Evolutionary conservation across 331 rosid species (phyloP).

Genomic region (Acacia concinna): DNA sequence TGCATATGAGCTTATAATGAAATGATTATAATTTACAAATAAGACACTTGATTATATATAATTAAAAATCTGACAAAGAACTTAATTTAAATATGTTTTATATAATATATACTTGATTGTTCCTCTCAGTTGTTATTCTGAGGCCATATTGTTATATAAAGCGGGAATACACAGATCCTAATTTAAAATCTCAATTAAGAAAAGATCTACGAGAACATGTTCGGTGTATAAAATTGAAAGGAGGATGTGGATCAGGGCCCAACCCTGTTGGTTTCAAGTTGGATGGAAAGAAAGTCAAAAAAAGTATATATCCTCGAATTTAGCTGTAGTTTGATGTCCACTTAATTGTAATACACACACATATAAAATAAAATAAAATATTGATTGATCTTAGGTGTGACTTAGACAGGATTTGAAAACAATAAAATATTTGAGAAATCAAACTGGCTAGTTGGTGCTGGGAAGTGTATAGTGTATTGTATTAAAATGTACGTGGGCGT

Average conservation of each 20-base stretch:
- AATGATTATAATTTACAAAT: too few relatives aligned
- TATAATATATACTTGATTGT: too few relatives aligned
- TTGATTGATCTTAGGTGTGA: not conserved
- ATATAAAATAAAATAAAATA: too few relatives aligned
- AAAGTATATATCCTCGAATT: not conserved
- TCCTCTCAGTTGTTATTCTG: not conserved
- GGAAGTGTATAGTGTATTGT: not conserved
- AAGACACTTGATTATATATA: too few relatives aligned
- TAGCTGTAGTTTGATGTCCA: not conserved
- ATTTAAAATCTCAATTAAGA: not conserved
- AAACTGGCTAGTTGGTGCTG: not conserved
- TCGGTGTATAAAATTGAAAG: not conserved
- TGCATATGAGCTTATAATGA: too few relatives aligned
- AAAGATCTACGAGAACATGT: not conserved
- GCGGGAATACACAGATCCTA: not conserved
- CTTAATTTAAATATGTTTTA: too few relatives aligned
- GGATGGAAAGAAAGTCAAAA: not conserved
- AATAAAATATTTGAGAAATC: not conserved
- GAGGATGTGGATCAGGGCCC: constrained; percentile 6
- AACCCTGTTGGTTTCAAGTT: not conserved
- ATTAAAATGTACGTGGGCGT: not conserved
- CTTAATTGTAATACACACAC: too few relatives aligned
- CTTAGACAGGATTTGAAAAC: constrained; percentile 16
- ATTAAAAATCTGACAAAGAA: too few relatives aligned
- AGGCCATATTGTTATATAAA: not conserved